These are phyloP conservation scores for Ephemerocybe angulata DNA, from an alignment of 768 basidiomycete genomes.

Conservation along the genomic window DNA sequence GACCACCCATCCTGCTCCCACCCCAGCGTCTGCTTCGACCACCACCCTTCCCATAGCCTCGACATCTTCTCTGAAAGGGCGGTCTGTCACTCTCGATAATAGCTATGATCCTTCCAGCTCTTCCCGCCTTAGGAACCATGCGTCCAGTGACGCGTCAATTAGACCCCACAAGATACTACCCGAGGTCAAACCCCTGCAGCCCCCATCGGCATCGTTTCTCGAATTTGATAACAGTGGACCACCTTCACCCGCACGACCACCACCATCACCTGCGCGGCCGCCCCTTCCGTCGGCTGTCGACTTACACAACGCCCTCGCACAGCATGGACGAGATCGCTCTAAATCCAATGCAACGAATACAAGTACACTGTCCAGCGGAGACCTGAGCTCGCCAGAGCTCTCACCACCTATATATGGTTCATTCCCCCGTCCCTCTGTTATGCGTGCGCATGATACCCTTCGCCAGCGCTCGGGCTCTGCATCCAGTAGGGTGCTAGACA, in stretches of 20 bases:
- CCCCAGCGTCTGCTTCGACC: constrained; percentile 8
- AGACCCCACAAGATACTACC: constrained; percentile 9
- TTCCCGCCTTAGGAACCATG: not conserved
- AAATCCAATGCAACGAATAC: constrained; percentile 17
- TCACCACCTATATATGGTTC: not conserved
- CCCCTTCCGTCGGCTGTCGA: constrained; percentile 43
- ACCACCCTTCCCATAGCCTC: constrained; percentile 24
- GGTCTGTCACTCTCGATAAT: constrained; percentile 8
- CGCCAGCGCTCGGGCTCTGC: constrained; percentile 35
- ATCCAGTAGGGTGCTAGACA: constrained; percentile 20
- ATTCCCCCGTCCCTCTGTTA: constrained; percentile 9
- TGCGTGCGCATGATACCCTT: constrained; percentile 23
- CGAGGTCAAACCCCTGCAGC: constrained; percentile 1
- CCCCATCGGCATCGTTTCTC: constrained; percentile 13
- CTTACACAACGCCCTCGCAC: constrained; percentile 42
- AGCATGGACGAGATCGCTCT: constrained; percentile 31
- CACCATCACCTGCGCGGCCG: constrained; percentile 20
- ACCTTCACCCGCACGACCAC: constrained; percentile 21
- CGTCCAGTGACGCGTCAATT: constrained; percentile 12
- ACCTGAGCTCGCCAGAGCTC: not conserved
- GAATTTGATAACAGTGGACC: constrained; percentile 23
- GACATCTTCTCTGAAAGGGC: constrained; percentile 18
- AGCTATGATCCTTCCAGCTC: not conserved
- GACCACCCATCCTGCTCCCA: constrained; percentile 2
- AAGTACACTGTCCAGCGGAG: constrained; percentile 2